A percentile compares a stretch with the other conserved stretches of the same genome.
These are phyloP conservation scores for Sisymbrium irio DNA, from an alignment of 345 rosid species.

Conservation along the genomic window DNA sequence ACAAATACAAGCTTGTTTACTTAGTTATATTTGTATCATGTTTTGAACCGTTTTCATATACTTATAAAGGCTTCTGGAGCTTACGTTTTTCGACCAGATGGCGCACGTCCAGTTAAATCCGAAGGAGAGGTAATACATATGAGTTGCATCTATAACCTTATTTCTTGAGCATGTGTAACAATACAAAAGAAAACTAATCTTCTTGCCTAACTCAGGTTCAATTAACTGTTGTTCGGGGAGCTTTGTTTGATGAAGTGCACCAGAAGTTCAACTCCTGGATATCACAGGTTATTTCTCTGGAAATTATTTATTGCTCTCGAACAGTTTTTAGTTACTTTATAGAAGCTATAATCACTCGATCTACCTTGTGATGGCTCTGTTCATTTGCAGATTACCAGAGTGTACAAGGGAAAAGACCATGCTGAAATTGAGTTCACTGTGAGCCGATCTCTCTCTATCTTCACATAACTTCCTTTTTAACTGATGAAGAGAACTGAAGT, in stretches of 20 bases:
- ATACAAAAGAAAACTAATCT: conserved; percentile 12
- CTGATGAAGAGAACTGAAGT: conserved; percentile 2
- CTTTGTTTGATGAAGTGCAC: conserved; percentile 86
- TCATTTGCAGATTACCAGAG: conserved; percentile 62
- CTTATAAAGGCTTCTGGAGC: conserved; percentile 86
- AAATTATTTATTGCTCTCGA: not conserved
- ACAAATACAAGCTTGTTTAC: not conserved
- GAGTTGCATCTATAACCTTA: conserved; percentile 12
- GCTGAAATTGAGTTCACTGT: conserved; percentile 91
- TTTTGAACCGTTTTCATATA: not conserved
- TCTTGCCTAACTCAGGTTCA: conserved; percentile 48
- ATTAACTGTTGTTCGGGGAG: conserved; percentile 63
- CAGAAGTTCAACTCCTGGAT: conserved; percentile 71
- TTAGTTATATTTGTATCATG: conserved; percentile 1
- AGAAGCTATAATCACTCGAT: conserved; percentile 3
- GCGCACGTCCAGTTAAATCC: conserved; percentile 43
- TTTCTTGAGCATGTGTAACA: not conserved
- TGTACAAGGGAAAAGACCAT: conserved; percentile 84
- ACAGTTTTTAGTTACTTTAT: not conserved
- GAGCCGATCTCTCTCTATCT: conserved; percentile 37
- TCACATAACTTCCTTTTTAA: not conserved
- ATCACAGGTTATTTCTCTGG: conserved; percentile 62
- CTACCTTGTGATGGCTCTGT: conserved; percentile 16
- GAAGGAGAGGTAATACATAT: conserved; percentile 50
- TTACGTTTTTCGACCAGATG: conserved; percentile 89